Evolutionary conservation across 805 yeast genomes (phyloP), one percentile per base, ranked within the genome.

Genomic region (Lachancea kluyveri): DNA sequence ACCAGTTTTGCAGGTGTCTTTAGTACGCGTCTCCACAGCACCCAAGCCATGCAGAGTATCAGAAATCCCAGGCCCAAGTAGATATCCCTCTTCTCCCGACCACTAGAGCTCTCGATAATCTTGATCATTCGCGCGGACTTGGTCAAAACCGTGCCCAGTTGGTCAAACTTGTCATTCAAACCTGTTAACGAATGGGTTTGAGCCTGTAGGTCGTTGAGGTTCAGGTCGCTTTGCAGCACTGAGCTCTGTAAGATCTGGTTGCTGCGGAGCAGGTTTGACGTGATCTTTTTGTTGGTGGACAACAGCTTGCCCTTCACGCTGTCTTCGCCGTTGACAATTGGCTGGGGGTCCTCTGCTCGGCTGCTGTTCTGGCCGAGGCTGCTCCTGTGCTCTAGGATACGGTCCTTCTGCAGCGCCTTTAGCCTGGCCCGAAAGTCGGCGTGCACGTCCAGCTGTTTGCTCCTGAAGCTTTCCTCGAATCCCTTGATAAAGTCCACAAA

Each of bases 21-120:
- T 35, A 58, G 48, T 4, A 58, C 41, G 26, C 64, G 52, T 21
- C 60, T 40, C 61, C 62, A 58, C 4, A 58, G 31, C 3, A 58
- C 57, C 62, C 60, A 58, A 1, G 48, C 31, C 3, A 57, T 40
- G 32, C 60, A 56, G 8, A 41, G 13, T 8, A 30, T 29, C 21
- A 58, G 37, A 24, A 58, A 56, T 2, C 48, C 51, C 1, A 58
- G 36, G 0, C 62, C 41, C 1, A 50, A 12, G 30, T 57, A 58
- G 4, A 58, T 59, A 32, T 53, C 52, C 35, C 58, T 49, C 30
- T 52, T 54, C 35, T 58, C 64, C 29, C 51, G 52, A 17, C 50
- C 43, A 2, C 60, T 54, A 5, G 60, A 46, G 21, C 43, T 48
- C 30, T 57, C 54, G 9, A 58, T 41, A 7, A 46, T 31, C 30